These are phyloP conservation scores for Apiotrichum gracile DNA, from an alignment of 1,284 basidiomycete species.

Conservation along the genomic window DNA sequence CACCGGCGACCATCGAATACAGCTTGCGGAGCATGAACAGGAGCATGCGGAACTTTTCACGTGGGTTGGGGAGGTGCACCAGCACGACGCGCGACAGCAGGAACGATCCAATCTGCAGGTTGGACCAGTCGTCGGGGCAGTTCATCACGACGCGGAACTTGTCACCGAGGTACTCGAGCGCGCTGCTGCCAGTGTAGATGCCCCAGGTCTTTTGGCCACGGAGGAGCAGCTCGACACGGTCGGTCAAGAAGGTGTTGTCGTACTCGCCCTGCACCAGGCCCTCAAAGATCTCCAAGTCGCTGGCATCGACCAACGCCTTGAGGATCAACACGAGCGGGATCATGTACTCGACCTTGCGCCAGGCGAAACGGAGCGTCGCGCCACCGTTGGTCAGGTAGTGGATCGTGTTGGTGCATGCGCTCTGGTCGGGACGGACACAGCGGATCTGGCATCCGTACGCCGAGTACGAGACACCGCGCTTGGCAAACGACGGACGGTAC, in stretches of 20 bases:
- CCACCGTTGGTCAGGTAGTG: conserved; percentile 97
- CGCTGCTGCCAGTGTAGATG: conserved; percentile 84
- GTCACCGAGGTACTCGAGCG: conserved; percentile 93
- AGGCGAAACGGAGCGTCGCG: conserved; percentile 91
- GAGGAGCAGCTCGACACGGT: conserved; percentile 95
- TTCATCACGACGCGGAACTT: conserved; percentile 92
- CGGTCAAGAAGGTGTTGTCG: conserved; percentile 94
- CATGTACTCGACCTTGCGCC: conserved; percentile 98
- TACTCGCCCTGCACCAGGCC: conserved; percentile 97
- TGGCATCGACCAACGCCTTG: conserved; percentile 89
- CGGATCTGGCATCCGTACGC: conserved; percentile 92
- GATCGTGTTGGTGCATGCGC: conserved; percentile 86
- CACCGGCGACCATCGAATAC: conserved; percentile 83
- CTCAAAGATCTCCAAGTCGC: conserved; percentile 96
- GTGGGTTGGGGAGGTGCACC: conserved; percentile 81
- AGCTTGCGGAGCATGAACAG: conserved; percentile 98
- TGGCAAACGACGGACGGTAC: conserved; percentile 82
- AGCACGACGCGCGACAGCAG: conserved; percentile 81
- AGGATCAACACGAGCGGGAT: conserved; percentile 96
- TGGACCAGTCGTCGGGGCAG: conserved; percentile 89
- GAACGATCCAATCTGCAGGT: conserved; percentile 74
- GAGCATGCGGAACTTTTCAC: conserved; percentile 96
- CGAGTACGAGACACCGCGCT: conserved; percentile 92
- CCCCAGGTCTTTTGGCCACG: conserved; percentile 92
- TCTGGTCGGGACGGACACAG: conserved; percentile 85